phyloP scores from a whole-genome alignment of 805 yeast species.

The Sugiyamaella lignohabitans region DNA sequence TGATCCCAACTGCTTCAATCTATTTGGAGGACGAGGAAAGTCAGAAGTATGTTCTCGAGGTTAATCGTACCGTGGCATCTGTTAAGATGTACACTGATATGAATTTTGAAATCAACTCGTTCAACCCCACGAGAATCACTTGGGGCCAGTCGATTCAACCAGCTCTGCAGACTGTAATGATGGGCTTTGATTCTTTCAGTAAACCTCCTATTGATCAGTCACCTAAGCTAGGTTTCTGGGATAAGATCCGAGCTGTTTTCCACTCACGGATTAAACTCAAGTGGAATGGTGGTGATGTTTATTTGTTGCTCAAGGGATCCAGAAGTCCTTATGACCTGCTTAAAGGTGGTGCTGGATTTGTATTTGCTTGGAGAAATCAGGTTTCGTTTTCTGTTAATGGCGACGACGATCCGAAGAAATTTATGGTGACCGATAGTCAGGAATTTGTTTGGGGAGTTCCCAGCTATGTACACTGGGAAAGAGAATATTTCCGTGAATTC shows the following conservation, averaged over 20 bases:
- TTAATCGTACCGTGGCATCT: slow-evolving; percentile 71
- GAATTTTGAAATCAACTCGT: slow-evolving; percentile 47
- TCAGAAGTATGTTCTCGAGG: slow-evolving; percentile 46
- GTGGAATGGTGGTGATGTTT: slow-evolving; percentile 43
- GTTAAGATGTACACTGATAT: slow-evolving; percentile 66
- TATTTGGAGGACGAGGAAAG: slow-evolving; percentile 29
- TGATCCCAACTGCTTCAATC: slow-evolving; percentile 38
- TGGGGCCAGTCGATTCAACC: slow-evolving; percentile 88
- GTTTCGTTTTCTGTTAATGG: slow-evolving; percentile 58
- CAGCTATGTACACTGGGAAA: slow-evolving; percentile 49
- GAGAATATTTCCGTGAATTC: slow-evolving; percentile 23
- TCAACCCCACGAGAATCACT: slow-evolving; percentile 55
- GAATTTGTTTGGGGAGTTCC: slow-evolving; percentile 69
- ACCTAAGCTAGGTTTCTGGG: slow-evolving; percentile 86
- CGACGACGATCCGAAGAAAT: slow-evolving; percentile 59
- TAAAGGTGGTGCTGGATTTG: slow-evolving; percentile 66
- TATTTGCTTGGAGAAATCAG: slow-evolving; percentile 60
- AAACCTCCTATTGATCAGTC: slow-evolving; percentile 90
- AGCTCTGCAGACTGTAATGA: slow-evolving; percentile 72
- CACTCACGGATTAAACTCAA: slow-evolving; percentile 62
- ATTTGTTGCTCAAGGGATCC: slow-evolving; percentile 52
- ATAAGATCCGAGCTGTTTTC: slow-evolving; percentile 65
- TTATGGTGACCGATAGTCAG: slow-evolving; percentile 57
- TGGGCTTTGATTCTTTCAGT: slow-evolving; percentile 72
- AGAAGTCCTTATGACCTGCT: slow-evolving; percentile 71